Evolutionary conservation across 805 yeast species (phyloP), one percentile per base, ranked within the genome.

Genomic region (Kuraishia capsulata): DNA sequence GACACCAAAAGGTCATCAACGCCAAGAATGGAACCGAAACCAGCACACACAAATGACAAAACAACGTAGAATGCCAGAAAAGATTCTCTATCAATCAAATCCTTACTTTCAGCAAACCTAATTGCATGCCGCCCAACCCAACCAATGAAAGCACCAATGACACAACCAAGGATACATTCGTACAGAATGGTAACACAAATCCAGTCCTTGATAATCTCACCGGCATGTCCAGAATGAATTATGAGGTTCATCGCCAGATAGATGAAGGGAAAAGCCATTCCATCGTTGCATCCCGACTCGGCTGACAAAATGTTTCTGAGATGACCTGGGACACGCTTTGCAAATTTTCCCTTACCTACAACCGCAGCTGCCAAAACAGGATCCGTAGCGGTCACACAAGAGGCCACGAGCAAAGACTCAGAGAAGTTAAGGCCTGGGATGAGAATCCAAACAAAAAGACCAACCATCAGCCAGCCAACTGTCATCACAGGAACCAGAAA

Each of bases 381-480:
- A 54, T 81, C 89, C 0, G 89, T 81, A 5, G 88, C 87, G 0
- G 89, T 81, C 38, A 80, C 73, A 53, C 88, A 80, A 2, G 84
- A 84, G 9, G 77, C 69, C 1, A 81, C 76, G 37, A 80, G 61
- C 24, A 81, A 66, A 4, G 76, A 73, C 36, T 77, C 73, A 17
- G 73, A 56, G 52, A 73, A 78, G 25, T 61, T 57, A 40, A 79
- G 60, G 21, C 69, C 69, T 0, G 85, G 85, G 24, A 80, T 70
- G 35, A 79, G 61, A 5, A 64, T 58, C 76, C 80, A 81, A 24
- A 78, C 66, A 45, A 81, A 76, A 4, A 76, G 55, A 0, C 83
- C 83, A 20, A 78, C 76, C 4, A 76, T 59, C 10, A 81, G 52
- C 83, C 86, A 81, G 41, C 86, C 86, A 25, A 65, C 57, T 3